Evolutionary conservation across 1,284 basidiomycete species (phyloP).

Genomic region (Austroboletus novae-zelandiae): DNA sequence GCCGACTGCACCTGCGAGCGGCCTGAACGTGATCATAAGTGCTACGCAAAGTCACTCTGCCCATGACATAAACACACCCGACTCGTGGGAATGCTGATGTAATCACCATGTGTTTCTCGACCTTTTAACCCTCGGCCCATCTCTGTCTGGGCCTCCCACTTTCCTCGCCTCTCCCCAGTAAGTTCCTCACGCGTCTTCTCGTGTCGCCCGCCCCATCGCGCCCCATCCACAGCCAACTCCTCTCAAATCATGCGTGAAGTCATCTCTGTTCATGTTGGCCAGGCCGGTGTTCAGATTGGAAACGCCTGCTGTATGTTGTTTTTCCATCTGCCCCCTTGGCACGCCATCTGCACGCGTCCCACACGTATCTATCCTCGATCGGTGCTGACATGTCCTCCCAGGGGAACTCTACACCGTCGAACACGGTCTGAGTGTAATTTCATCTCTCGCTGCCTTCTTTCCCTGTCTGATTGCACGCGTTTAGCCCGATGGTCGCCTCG

Average conservation of each 20-base stretch:
- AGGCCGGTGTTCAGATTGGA: slow-evolving; percentile 96
- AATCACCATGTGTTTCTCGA: slow-evolving; percentile 34
- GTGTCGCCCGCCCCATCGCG: slow-evolving; percentile 15
- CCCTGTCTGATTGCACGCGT: slow-evolving; percentile 15
- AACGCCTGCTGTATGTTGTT: slow-evolving; percentile 86
- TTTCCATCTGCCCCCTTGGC: slow-evolving; percentile 1
- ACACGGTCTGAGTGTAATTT: slow-evolving; percentile 88
- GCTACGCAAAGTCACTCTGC: slow-evolving; percentile 6
- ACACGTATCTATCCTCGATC: background rate
- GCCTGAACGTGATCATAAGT: slow-evolving; percentile 92
- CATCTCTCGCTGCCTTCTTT: background rate
- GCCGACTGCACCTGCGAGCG: slow-evolving; percentile 78
- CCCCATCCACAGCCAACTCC: slow-evolving; percentile 6
- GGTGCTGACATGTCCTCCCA: slow-evolving; percentile 35
- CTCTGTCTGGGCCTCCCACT: slow-evolving; percentile 29
- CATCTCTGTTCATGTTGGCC: slow-evolving; percentile 92
- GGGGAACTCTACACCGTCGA: slow-evolving; percentile 99
- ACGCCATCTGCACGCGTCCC: slow-evolving; percentile 15
- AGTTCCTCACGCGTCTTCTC: slow-evolving; percentile 29
- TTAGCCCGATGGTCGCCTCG: slow-evolving; percentile 80
- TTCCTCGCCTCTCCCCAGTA: slow-evolving; percentile 31
- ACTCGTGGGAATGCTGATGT: slow-evolving; percentile 37
- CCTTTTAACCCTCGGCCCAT: slow-evolving; percentile 39
- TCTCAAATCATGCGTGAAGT: slow-evolving; percentile 76
- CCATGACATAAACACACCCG: slow-evolving; percentile 7